A percentile compares a stretch with the other conserved stretches of the same genome.
Evolutionary conservation across 768 basidiomycete species (phyloP).

Genomic region (Tylopilus rubrobrunneus): DNA sequence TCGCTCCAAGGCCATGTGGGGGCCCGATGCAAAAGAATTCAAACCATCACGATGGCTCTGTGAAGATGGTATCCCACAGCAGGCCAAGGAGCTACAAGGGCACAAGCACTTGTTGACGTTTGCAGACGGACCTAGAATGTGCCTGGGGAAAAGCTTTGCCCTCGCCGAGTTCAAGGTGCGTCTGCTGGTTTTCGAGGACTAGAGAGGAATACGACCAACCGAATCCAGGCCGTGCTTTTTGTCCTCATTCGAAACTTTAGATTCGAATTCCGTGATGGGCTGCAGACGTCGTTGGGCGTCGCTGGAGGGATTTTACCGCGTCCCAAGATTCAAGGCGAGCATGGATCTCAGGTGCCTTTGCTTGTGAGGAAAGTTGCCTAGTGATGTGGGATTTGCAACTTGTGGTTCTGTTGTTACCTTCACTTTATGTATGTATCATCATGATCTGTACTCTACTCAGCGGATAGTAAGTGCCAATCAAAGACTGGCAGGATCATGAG

Average conservation of each 20-base stretch:
- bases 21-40: slow-evolving; percentile 53
- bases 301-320: slow-evolving; percentile 30
- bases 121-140: slow-evolving; percentile 6
- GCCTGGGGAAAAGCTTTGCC: no score
- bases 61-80: slow-evolving; percentile 22
- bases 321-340: slow-evolving; percentile 30
- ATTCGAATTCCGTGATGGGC: slow-evolving; percentile 33
- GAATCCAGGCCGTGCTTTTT: slow-evolving; percentile 7
- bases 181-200: no score
- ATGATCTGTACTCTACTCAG: no score
- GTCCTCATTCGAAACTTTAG: slow-evolving; percentile 38
- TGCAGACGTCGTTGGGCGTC: slow-evolving; percentile 29
- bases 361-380: neutral
- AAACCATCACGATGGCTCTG: slow-evolving; percentile 60
- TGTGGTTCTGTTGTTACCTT: no score
- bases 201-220: neutral
- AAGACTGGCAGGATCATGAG: no score
- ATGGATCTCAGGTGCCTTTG: slow-evolving; percentile 10
- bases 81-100: slow-evolving; percentile 34
- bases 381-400: neutral
- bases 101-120: slow-evolving; percentile 28
- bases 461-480: no score
- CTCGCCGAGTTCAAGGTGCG: neutral
- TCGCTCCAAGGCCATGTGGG: slow-evolving; percentile 54
- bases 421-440: no score